phyloP scores from a whole-genome alignment of 2,329 filamentous ascomycete genomes.

The Microsporum ferrugineum region DNA sequence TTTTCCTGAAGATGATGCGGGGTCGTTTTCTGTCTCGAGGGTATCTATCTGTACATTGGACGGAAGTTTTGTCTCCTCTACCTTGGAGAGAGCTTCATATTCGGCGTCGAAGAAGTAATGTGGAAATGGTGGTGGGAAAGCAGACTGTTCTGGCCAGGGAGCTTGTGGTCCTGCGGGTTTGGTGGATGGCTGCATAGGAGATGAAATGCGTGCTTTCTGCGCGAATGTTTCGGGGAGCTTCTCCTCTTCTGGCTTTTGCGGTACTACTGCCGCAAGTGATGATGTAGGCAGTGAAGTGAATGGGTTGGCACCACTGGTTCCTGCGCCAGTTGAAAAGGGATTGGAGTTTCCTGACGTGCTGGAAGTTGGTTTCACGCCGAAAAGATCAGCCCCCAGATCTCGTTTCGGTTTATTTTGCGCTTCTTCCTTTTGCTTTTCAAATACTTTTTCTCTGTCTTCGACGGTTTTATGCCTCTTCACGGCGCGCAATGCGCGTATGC shows the following conservation, averaged over 20 bases:
- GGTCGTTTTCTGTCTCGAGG: constrained; percentile 26
- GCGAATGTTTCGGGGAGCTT: constrained; percentile 65
- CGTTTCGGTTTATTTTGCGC: constrained; percentile 18
- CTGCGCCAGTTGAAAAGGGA: constrained; percentile 42
- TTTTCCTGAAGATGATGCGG: constrained; percentile 14
- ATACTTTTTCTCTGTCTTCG: constrained; percentile 18
- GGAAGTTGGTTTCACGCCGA: constrained; percentile 39
- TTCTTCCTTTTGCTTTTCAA: constrained; percentile 15
- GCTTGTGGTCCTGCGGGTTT: constrained; percentile 36
- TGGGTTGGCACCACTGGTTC: constrained; percentile 41
- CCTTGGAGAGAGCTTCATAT: constrained; percentile 66
- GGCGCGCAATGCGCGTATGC: constrained; percentile 63
- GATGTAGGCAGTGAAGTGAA: constrained; percentile 43
- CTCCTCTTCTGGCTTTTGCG: constrained; percentile 23
- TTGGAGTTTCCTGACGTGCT: constrained; percentile 35
- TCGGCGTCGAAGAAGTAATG: constrained; percentile 78
- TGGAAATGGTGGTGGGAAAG: constrained; percentile 61
- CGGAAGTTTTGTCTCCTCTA: constrained; percentile 39
- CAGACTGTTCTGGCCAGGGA: constrained; percentile 61
- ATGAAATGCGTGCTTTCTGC: constrained; percentile 51
- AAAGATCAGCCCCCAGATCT: constrained; percentile 49
- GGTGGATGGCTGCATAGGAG: constrained; percentile 16
- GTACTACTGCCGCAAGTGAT: constrained; percentile 34
- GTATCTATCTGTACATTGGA: constrained; percentile 37
- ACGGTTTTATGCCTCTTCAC: constrained; percentile 40